phyloP scores from a whole-genome alignment of 73 alveolate genomes.

The Blepharisma stoltei region DNA sequence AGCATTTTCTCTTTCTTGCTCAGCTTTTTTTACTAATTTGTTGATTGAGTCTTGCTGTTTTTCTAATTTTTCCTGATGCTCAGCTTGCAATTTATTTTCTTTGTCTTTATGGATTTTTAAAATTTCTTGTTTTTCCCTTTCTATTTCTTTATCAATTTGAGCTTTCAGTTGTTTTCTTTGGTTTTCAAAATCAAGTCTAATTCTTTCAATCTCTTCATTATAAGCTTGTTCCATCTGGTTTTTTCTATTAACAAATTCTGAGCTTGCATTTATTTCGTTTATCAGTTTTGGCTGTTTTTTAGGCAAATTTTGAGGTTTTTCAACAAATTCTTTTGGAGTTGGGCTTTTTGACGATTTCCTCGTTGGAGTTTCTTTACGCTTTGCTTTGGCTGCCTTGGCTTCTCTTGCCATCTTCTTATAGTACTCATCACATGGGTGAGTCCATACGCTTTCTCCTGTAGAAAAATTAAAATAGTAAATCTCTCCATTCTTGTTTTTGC shows the following conservation, averaged over 20 bases:
- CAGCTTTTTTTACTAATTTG: too few species aligned
- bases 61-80: too few species aligned
- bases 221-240: background rate
- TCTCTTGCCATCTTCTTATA: slow-evolving; percentile 50
- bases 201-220: background rate
- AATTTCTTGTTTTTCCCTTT: too few species aligned
- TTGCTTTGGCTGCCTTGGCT: slow-evolving; percentile 36
- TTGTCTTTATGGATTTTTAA: too few species aligned
- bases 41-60: too few species aligned
- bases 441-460: slow-evolving; percentile 60
- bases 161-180: background rate
- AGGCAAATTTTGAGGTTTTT: too few species aligned
- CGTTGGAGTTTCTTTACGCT: slow-evolving; percentile 34
- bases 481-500: slow-evolving; percentile 60
- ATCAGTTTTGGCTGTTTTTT: too few species aligned
- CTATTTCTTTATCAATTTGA: too few species aligned
- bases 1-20: too few species aligned
- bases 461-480: slow-evolving; percentile 68
- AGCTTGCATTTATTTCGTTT: background rate
- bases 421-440: slow-evolving; percentile 89
- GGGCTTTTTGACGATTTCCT: background rate
- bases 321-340: too few species aligned
- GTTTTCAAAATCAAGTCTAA: background rate
- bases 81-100: too few species aligned
- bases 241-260: slow-evolving; percentile 13